These are phyloP conservation scores for Heracleum sosnowskyi DNA, from an alignment of 129 eudicot genomes.

Conservation along the genomic window DNA sequence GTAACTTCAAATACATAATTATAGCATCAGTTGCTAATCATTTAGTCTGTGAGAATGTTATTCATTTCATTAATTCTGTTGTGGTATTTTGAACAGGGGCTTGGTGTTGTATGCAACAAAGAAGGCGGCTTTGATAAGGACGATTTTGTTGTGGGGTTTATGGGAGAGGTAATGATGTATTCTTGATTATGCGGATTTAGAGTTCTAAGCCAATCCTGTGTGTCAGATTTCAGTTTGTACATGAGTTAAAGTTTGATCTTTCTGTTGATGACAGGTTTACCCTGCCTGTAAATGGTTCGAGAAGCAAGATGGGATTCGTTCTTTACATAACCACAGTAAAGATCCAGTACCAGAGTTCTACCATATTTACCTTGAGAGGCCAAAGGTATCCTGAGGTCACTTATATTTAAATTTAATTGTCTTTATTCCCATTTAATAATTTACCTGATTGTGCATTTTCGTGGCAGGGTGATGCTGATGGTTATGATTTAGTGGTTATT, in stretches of 20 bases:
- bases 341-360: constrained; percentile 98
- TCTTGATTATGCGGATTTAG: not conserved
- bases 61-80: constrained; percentile 2
- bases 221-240: not conserved
- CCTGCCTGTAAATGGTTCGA: constrained; percentile 99
- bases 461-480: constrained; percentile 97
- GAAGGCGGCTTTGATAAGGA: constrained; percentile 79
- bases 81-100: constrained; percentile 51
- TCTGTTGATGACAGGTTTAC: constrained; percentile 49
- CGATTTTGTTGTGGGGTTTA: constrained; percentile 92
- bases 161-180: constrained; percentile 77
- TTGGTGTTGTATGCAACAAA: constrained; percentile 98
- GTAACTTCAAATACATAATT: constrained; percentile 17
- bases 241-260: not conserved
- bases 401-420: not conserved
- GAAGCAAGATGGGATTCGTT: constrained; percentile 96
- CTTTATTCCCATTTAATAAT: not conserved
- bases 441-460: constrained; percentile 16
- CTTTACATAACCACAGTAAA: constrained; percentile 77
- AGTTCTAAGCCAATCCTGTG: not conserved
- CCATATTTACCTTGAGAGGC: constrained; percentile 96
- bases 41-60: not conserved
- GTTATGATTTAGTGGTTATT: constrained; percentile 92
- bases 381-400: constrained; percentile 53
- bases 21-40: not conserved